A percentile compares a stretch with the other conserved stretches of the same genome.
These are phyloP conservation scores for Venturia asperata DNA, from an alignment of 2,329 filamentous ascomycete species.

Conservation along the genomic window DNA sequence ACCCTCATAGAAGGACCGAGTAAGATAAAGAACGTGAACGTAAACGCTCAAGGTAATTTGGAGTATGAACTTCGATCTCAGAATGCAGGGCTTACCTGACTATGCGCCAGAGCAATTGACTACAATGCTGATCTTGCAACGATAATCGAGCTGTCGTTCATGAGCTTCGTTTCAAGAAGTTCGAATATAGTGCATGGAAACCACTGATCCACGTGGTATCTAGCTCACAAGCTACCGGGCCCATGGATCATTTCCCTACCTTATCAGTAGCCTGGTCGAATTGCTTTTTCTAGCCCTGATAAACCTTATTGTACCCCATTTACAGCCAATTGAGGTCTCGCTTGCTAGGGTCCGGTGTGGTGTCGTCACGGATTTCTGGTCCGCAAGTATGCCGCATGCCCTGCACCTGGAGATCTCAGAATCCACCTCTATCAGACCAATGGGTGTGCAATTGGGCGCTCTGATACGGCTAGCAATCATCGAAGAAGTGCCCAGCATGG, in stretches of 20 bases:
- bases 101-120: neutral
- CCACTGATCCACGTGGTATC: slow-evolving; percentile 2
- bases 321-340: neutral
- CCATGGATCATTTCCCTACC: slow-evolving; percentile 1
- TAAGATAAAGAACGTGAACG: neutral
- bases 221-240: neutral
- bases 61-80: neutral
- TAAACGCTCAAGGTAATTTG: neutral
- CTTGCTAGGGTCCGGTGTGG: neutral
- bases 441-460: neutral
- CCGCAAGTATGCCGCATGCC: neutral
- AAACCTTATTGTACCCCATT: neutral
- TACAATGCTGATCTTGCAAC: neutral
- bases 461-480: slow-evolving; percentile 1
- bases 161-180: neutral
- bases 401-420: neutral
- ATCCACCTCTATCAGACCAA: neutral
- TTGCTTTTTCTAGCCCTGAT: neutral
- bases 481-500: neutral
- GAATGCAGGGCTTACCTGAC: neutral
- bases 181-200: neutral
- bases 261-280: slow-evolving; percentile 1
- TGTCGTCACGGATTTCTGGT: neutral
- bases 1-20: neutral
- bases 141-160: neutral